Conservation (phyloP, 176 grass and related monocot species). For the Zoysia pacifica region DNA sequence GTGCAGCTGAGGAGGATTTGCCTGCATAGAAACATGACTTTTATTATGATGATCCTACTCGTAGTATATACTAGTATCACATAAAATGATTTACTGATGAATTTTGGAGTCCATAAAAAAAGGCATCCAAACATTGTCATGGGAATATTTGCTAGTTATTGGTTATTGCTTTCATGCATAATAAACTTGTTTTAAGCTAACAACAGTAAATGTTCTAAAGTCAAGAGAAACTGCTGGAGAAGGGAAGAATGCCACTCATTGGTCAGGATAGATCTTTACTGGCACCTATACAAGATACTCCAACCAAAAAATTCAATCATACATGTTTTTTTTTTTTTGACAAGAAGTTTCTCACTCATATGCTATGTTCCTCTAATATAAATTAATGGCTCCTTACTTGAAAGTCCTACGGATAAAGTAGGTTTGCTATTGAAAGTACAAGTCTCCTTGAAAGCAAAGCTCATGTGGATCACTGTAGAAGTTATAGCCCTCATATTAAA, state of each 20-base stretch:
- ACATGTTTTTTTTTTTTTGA: neutral
- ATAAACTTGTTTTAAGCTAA: neutral
- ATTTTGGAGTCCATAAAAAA: constrained; percentile 13
- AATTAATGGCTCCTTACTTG: neutral
- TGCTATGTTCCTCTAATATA: neutral
- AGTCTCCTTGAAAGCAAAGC: constrained; percentile 16
- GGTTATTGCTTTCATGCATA: neutral
- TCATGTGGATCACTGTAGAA: constrained; percentile 8
- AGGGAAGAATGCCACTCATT: neutral
- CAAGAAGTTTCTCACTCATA: neutral
- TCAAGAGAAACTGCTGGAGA: neutral
- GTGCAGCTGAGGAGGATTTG: constrained; percentile 92
- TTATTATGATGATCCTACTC: constrained; percentile 5
- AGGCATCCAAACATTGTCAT: neutral
- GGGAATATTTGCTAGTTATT: too few relatives aligned
- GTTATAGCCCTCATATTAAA: neutral
- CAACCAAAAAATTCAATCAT: neutral
- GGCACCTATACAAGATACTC: constrained; percentile 5
- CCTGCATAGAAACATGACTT: constrained; percentile 57
- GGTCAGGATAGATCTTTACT: constrained; percentile 17
- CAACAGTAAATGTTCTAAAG: too few relatives aligned
- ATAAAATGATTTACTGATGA: neutral
- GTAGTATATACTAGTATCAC: constrained; percentile 2
- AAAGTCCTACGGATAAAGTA: neutral
- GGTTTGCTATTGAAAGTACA: constrained; percentile 1